Conservation (phyloP, 352 stramenopile species). For the Globisporangium carolinianum region DNA sequence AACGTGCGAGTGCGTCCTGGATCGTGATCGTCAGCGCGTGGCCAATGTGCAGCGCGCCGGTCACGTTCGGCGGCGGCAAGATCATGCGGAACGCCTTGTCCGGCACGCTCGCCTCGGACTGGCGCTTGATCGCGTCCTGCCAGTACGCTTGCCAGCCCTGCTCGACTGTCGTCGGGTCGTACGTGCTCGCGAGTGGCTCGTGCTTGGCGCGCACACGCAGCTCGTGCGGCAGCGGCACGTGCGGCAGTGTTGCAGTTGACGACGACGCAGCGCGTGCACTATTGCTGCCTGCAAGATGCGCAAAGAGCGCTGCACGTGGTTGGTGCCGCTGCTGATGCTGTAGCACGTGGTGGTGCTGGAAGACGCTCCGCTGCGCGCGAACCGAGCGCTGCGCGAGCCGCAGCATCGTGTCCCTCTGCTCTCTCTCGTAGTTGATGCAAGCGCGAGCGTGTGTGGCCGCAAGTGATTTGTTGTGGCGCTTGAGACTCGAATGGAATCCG, state of each 20-base stretch:
- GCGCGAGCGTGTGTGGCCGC: slow-evolving; percentile 2
- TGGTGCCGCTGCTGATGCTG: slow-evolving; percentile 1
- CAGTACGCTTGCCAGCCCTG: slow-evolving; percentile 67
- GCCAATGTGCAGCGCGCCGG: slow-evolving; percentile 93
- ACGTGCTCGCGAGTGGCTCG: slow-evolving; percentile 44
- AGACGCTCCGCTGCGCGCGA: neutral
- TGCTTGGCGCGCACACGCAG: slow-evolving; percentile 47
- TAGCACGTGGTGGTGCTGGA: neutral
- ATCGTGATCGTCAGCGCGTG: slow-evolving; percentile 98
- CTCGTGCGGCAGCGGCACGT: slow-evolving; percentile 27
- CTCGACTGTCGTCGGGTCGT: slow-evolving; percentile 62
- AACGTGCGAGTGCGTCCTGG: slow-evolving; percentile 95
- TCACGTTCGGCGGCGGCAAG: slow-evolving; percentile 96
- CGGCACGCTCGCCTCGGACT: slow-evolving; percentile 5
- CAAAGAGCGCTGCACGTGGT: slow-evolving; percentile 6
- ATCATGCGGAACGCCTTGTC: slow-evolving; percentile 59
- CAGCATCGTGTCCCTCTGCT: slow-evolving; percentile 3
- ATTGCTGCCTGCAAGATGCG: neutral
- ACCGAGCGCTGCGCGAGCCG: slow-evolving; percentile 8
- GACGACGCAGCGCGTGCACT: neutral
- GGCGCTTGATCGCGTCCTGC: slow-evolving; percentile 36
- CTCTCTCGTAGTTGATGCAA: too few species aligned
- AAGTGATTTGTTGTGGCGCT: neutral
- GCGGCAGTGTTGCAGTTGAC: neutral
- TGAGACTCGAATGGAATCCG: too few species aligned